Conservation (phyloP, 768 basidiomycete species). For the Mycena galericulata region DNA sequence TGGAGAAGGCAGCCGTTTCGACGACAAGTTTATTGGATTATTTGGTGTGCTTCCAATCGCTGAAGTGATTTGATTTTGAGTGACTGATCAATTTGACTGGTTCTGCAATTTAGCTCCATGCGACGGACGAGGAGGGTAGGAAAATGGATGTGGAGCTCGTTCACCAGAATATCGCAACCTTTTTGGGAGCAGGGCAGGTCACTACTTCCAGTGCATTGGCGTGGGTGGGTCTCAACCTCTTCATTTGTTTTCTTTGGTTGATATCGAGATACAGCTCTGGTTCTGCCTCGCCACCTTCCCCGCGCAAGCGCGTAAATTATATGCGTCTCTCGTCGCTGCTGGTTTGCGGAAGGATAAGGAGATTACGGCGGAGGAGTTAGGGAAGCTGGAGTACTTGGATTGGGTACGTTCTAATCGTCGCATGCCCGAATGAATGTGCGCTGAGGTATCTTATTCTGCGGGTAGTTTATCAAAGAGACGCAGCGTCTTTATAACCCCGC, state of each 20-base stretch:
- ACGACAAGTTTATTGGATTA: constrained; percentile 29
- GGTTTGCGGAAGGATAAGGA: constrained; percentile 21
- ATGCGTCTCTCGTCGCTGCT: constrained; percentile 26
- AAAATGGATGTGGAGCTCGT: constrained; percentile 31
- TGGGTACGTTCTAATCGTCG: constrained; percentile 12
- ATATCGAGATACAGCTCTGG: not conserved
- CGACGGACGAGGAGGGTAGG: constrained; percentile 29
- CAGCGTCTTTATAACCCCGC: constrained; percentile 31
- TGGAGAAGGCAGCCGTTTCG: constrained; percentile 3
- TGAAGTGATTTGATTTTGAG: too few species aligned
- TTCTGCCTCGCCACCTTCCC: too few species aligned
- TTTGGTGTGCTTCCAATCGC: not conserved
- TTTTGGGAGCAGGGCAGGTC: constrained; percentile 30
- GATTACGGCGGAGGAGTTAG: constrained; percentile 28
- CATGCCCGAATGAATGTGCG: not conserved
- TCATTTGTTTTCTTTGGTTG: too few species aligned
- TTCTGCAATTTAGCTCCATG: constrained; percentile 19
- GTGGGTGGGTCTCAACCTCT: constrained; percentile 7
- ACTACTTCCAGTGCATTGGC: constrained; percentile 26
- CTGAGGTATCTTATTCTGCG: constrained; percentile 14
- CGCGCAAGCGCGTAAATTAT: constrained; percentile 27
- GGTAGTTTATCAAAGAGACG: too few species aligned
- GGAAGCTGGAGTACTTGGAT: constrained; percentile 31
- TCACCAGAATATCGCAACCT: constrained; percentile 23
- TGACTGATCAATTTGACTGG: too few species aligned